Evolutionary conservation across 192 early-diverging fungal species (phyloP).

Genomic region (Entophlyctis luteolus): DNA sequence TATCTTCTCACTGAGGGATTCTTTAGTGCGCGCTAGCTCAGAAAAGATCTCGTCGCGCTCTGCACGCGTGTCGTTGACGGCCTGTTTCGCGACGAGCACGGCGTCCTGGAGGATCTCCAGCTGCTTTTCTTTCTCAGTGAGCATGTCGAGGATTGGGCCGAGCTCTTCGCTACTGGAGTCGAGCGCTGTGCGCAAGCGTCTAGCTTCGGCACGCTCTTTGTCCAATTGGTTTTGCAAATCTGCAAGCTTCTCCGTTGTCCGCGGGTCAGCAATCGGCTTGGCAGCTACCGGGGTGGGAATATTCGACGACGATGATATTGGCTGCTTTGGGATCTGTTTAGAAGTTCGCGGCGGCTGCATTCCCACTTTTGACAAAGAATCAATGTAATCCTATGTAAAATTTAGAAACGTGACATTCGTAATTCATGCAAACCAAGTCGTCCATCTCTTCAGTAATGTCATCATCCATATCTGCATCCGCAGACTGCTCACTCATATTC

Average conservation of each 20-base stretch:
- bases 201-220: neutral
- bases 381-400: constrained; percentile 18
- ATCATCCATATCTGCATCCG: neutral
- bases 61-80: constrained; percentile 13
- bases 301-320: too few relatives aligned
- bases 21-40: neutral
- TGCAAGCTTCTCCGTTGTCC: neutral
- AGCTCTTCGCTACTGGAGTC: neutral
- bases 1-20: neutral
- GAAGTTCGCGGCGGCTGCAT: constrained; percentile 5
- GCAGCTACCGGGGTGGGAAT: neutral
- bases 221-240: neutral
- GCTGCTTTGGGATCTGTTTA: too few relatives aligned
- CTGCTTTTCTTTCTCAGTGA: constrained; percentile 19
- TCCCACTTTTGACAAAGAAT: neutral
- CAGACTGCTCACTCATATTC: neutral
- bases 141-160: constrained; percentile 16
- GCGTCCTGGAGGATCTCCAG: constrained; percentile 16
- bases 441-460: constrained; percentile 23
- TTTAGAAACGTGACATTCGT: too few relatives aligned
- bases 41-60: constrained; percentile 11
- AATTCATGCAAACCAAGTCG: neutral
- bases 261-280: neutral
- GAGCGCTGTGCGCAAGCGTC: neutral
- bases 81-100: constrained; percentile 9